Percentiles rank a stretch among this genome's conserved stretches.
phyloP scores from a whole-genome alignment of 2,329 filamentous ascomycete species.

The Ascosphaera aggregata region DNA sequence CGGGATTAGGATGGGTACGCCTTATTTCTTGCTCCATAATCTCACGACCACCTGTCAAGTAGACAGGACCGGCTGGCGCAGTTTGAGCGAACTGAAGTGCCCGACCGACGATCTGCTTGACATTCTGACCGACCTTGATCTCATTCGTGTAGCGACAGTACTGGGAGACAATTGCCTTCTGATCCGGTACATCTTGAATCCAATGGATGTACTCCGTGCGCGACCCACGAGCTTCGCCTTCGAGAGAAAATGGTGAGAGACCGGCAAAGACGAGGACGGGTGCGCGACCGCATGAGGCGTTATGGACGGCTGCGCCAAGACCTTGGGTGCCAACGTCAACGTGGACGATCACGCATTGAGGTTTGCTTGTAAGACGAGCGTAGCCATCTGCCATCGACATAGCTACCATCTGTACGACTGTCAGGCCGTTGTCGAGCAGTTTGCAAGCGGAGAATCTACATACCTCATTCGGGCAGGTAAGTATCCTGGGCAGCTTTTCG shows the following conservation, averaged over 20 bases:
- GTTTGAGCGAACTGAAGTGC: constrained; percentile 61
- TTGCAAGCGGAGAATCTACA: constrained; percentile 2
- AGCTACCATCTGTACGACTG: constrained; percentile 44
- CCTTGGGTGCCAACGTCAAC: constrained; percentile 67
- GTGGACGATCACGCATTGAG: constrained; percentile 57
- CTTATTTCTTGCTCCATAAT: constrained; percentile 68
- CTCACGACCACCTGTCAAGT: constrained; percentile 55
- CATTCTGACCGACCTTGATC: constrained; percentile 61
- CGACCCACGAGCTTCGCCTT: constrained; percentile 55
- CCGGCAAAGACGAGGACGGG: constrained; percentile 61
- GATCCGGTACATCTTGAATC: constrained; percentile 66
- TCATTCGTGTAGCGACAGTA: constrained; percentile 70
- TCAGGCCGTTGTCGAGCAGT: constrained; percentile 1
- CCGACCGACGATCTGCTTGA: constrained; percentile 75
- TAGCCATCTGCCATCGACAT: constrained; percentile 70
- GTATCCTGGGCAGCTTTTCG: constrained; percentile 44
- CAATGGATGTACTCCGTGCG: constrained; percentile 70
- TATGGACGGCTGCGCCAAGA: constrained; percentile 55
- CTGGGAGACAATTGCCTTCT: constrained; percentile 57
- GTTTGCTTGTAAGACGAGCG: constrained; percentile 45
- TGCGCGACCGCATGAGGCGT: constrained; percentile 49
- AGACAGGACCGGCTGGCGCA: constrained; percentile 57
- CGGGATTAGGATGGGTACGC: constrained; percentile 44
- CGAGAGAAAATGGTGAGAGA: constrained; percentile 50
- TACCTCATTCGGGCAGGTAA: constrained; percentile 63